Conservation (phyloP, 2,329 filamentous ascomycete genomes). For the Intubia oerlemansii region DNA sequence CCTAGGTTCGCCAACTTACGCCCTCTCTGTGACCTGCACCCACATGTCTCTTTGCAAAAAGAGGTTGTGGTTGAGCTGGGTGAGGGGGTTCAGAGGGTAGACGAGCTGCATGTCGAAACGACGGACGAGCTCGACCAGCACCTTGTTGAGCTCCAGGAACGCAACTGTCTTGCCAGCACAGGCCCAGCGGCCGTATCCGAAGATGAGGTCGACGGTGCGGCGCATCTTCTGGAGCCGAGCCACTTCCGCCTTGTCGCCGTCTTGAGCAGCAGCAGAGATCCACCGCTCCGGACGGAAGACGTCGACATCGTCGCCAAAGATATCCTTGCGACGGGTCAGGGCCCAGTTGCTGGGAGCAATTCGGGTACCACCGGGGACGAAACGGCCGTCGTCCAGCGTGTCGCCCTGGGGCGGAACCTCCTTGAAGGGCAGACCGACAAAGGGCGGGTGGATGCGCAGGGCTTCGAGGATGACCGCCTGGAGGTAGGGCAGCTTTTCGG, state of each 20-base stretch:
- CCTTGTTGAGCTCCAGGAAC: constrained; percentile 19
- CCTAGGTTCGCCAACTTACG: too few species aligned
- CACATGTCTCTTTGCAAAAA: constrained; percentile 13
- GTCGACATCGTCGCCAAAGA: constrained; percentile 17
- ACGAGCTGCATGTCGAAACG: constrained; percentile 12
- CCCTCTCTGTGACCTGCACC: constrained; percentile 10
- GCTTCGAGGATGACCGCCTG: constrained; percentile 27
- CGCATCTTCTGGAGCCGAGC: constrained; percentile 9
- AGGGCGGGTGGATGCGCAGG: constrained; percentile 23
- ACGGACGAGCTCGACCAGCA: constrained; percentile 7
- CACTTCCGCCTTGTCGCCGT: neutral
- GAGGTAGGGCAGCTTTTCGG: constrained; percentile 22
- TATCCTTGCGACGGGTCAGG: constrained; percentile 16
- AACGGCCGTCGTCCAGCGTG: constrained; percentile 16
- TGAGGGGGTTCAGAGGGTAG: constrained; percentile 8
- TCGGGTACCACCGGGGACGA: constrained; percentile 23
- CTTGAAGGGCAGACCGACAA: constrained; percentile 12
- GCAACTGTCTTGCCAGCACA: constrained; percentile 22
- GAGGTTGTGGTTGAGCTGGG: constrained; percentile 10
- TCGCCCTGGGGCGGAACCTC: constrained; percentile 17
- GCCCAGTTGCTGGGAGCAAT: constrained; percentile 11
- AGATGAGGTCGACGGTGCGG: constrained; percentile 15
- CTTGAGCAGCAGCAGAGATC: constrained; percentile 10
- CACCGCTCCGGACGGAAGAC: constrained; percentile 25
- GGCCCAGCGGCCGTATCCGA: constrained; percentile 17